Base-by-base conservation (phyloP, 169 alveolate genomes). In the Miamiensis avidus region DNA sequence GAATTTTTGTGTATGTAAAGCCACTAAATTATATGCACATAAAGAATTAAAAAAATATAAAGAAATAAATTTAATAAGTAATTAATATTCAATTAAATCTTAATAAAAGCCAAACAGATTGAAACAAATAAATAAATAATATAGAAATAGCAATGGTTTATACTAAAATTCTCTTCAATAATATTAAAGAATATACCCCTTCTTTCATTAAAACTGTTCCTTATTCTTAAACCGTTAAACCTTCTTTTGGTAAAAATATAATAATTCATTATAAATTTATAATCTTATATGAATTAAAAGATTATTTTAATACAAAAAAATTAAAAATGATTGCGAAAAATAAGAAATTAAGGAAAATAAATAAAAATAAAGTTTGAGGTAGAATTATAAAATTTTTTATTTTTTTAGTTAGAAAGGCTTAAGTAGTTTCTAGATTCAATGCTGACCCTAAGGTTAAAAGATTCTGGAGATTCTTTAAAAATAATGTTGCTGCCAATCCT, bases 131-230 rank as follows among this genome's bases (percentile, higher is more conserved):
- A 49, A 49, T n/a, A n/a, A 49, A 49, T 49, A 49, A 49, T 11
- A 49, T 49, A 49, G 20, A 84, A 75, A 34, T 78, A 75, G 82
- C 79, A 81, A 86, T 86, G 90, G 87, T 81, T 29, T 86, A 86
- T 84, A 82, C 87, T 28, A 79, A 84, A 81, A 30, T 86, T n/a
- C 75, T 86, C 75, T 81, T 81, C 73, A 86, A 86, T 65, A 81
- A 73, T 31, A 78, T 79, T 65, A 86, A 86, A 64, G 90, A 86
- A 65, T 86, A 81, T 32, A 86, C 90, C 64, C 90, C 90, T 31
- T 76, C 84, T 73, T 86, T 86, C 87, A 81, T 86, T 31, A 86
- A 86, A 74, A 86, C 90, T 72, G 49, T 86, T 31, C 90, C 90
- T 34, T 86, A 86, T 49, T 81, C 83, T 64, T 77, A 86, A 86